Conservation (phyloP, 2,329 filamentous ascomycete species). For the Knufia petricola region DNA sequence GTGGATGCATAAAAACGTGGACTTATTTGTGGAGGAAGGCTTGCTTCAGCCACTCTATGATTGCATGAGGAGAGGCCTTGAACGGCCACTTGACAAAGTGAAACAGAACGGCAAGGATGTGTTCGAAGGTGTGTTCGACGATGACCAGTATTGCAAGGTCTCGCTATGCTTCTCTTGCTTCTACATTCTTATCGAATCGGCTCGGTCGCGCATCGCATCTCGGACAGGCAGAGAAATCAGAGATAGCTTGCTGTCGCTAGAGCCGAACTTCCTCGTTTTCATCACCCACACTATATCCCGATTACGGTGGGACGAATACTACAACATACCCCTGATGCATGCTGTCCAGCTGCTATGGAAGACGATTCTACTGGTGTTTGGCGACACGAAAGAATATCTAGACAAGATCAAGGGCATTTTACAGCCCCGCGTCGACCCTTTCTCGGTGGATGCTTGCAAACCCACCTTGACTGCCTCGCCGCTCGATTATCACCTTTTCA, state of each 20-base stretch:
- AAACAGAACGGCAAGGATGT: constrained; percentile 2
- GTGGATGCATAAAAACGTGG: constrained; percentile 37
- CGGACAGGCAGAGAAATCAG: constrained; percentile 14
- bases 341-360: constrained; percentile 88
- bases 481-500: constrained; percentile 89
- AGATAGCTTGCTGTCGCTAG: constrained; percentile 13
- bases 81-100: constrained; percentile 25
- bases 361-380: constrained; percentile 74
- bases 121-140: constrained; percentile 18
- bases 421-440: constrained; percentile 44
- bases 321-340: constrained; percentile 50
- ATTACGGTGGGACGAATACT: constrained; percentile 58
- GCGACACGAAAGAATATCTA: constrained; percentile 60
- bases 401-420: constrained; percentile 64
- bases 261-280: constrained; percentile 20
- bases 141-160: constrained; percentile 20
- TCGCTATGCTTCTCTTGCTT: constrained; percentile 22
- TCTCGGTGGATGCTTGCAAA: constrained; percentile 53
- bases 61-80: constrained; percentile 32
- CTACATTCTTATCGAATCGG: constrained; percentile 21
- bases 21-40: constrained; percentile 29
- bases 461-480: constrained; percentile 76
- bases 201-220: constrained; percentile 13
- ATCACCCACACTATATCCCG: constrained; percentile 21
- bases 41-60: constrained; percentile 30